A percentile compares a stretch with the other conserved stretches of the same genome.
Conservation (phyloP, 352 stramenopile genomes). For the Phytophthora podocarpi region DNA sequence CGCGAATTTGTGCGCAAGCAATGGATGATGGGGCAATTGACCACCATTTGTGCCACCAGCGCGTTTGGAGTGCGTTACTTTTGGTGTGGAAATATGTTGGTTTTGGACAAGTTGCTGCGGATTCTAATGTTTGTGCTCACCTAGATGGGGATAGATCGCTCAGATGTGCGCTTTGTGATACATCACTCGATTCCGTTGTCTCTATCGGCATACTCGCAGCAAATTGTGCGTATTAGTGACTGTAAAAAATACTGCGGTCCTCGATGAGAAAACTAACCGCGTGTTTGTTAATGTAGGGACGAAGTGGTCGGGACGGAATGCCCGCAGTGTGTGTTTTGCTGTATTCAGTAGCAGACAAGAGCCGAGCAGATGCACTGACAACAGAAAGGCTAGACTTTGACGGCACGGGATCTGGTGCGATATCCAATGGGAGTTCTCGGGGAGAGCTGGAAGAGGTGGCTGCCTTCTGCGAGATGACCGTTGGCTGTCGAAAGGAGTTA, state of each 20-base stretch:
- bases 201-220: constrained; percentile 71
- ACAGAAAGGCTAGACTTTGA: constrained; percentile 44
- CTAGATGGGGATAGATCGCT: constrained; percentile 83
- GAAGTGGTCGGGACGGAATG: constrained; percentile 68
- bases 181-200: constrained; percentile 76
- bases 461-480: constrained; percentile 56
- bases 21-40: constrained; percentile 78
- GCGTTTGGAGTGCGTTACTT: constrained; percentile 63
- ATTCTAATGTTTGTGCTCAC: neutral
- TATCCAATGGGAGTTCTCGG: constrained; percentile 49
- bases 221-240: constrained; percentile 68
- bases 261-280: neutral
- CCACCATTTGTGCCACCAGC: constrained; percentile 78
- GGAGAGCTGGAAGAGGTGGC: constrained; percentile 53
- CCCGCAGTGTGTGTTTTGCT: constrained; percentile 59
- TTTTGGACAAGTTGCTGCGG: neutral
- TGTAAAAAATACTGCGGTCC: neutral
- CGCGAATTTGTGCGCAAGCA: constrained; percentile 78
- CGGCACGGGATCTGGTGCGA: constrained; percentile 5
- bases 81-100: neutral
- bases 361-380: constrained; percentile 49
- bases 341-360: constrained; percentile 64
- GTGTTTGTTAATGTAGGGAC: constrained; percentile 42
- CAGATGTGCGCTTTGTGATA: constrained; percentile 78
- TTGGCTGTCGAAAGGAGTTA: constrained; percentile 59